Evolutionary conservation across 495 filamentous ascomycete genomes (phyloP), one percentile per base, ranked within the genome.

Genomic region (Penicillium lividum): DNA sequence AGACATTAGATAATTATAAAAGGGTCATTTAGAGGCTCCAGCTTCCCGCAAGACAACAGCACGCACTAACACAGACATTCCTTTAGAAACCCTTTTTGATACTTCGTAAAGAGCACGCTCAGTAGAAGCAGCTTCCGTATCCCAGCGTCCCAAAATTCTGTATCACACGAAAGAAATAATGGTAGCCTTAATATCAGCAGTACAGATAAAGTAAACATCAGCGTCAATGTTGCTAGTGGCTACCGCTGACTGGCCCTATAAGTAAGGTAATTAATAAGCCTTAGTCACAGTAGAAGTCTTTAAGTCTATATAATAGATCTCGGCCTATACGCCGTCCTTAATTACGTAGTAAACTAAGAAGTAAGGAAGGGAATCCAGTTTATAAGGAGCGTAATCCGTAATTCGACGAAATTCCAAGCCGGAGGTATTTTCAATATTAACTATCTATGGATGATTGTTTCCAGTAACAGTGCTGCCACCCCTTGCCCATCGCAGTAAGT

Each of bases 321-420:
- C 89, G 5, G 90, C 92, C 78, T 86, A 90, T 66, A 92, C 88
- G 13, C 84, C 84, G 15, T 77, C 80, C 4, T 73, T 72, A 1
- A 90, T 90, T 64, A 87, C 83, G 69, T 82, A 94, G 58, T 97
- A 89, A 7, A 97, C 89, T 42, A 97, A 74, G 73, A 97, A 90
- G 77, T 95, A 88, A 5, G 90, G 79, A 25, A 84, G 75, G 29
- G 88, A 87, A 68, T 87, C 86, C 28, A 86, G 73, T 52, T 86
- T 77, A 51, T 84, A 82, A 6, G 90, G 84, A 13, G 91, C 87
- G 68, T 95, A 89, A 25, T 97, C 72, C 8, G 78, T 79, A 36
- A 97, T 85, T 29, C 81, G 76, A 10, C 84, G 72, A 16, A 93
- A 81, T 30, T 82, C 81, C 16, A 84, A 79, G 6, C 82, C 81